Conservation (phyloP, 1,284 basidiomycete species). For the Exobasidium cylindrosporum region DNA sequence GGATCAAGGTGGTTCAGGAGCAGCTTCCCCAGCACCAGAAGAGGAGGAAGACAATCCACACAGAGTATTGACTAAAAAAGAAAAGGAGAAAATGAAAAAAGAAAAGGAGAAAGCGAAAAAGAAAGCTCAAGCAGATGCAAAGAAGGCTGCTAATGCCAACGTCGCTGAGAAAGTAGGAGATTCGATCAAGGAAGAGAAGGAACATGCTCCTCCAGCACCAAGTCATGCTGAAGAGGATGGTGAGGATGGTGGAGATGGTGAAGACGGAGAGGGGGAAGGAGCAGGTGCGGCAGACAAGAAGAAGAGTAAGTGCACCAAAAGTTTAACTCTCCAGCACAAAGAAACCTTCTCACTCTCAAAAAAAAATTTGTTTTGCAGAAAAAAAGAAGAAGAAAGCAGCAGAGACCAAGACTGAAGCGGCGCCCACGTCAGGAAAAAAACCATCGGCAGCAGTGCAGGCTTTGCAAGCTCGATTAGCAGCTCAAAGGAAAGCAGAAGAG, state of each 20-base stretch:
- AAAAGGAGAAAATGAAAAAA: slow-evolving; percentile 54
- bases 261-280: slow-evolving; percentile 1
- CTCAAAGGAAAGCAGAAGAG: slow-evolving; percentile 52
- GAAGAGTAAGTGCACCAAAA: slow-evolving; percentile 41
- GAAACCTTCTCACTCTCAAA: no score
- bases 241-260: slow-evolving; percentile 20
- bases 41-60: slow-evolving; percentile 13
- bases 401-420: slow-evolving; percentile 22
- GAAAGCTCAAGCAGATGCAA: slow-evolving; percentile 48
- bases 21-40: no score
- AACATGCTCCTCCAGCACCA: slow-evolving; percentile 1
- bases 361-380: background rate
- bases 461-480: slow-evolving; percentile 51
- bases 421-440: slow-evolving; percentile 38
- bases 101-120: slow-evolving; percentile 54
- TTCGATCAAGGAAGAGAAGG: slow-evolving; percentile 11
- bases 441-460: slow-evolving; percentile 48
- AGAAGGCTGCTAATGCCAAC: slow-evolving; percentile 29
- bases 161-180: slow-evolving; percentile 2
- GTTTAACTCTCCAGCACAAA: no score
- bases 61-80: slow-evolving; percentile 51
- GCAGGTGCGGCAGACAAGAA: slow-evolving; percentile 38
- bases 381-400: slow-evolving; percentile 28
- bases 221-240: slow-evolving; percentile 23
- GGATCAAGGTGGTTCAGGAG: slow-evolving; percentile 25